Conservation (phyloP, 257 asterid species). For the Gentiana macrophylla region DNA sequence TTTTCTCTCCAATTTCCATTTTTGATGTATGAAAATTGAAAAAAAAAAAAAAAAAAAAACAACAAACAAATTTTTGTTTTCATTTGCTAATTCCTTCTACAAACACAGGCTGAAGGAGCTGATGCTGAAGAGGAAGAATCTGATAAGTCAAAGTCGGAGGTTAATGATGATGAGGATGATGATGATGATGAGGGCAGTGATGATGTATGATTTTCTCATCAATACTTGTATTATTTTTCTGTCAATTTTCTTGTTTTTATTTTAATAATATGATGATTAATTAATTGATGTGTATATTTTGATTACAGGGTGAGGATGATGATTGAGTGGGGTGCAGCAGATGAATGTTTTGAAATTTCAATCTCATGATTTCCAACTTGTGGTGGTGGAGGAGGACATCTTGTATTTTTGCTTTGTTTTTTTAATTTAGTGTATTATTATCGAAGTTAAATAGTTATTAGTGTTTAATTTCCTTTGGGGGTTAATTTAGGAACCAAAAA, state of each 20-base stretch:
- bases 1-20: too few species aligned
- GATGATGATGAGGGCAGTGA: conserved; percentile 24
- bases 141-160: conserved; percentile 27
- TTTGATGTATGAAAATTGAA: too few species aligned
- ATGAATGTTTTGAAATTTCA: too few species aligned
- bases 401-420: too few species aligned
- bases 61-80: neutral
- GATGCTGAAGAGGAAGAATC: conserved; percentile 22
- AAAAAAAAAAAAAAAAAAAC: too few species aligned
- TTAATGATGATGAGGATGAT: conserved; percentile 22
- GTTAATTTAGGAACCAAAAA: too few species aligned
- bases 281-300: too few species aligned
- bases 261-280: neutral
- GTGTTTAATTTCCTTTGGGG: too few species aligned
- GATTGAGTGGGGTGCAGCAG: neutral
- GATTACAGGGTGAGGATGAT: conserved; percentile 12
- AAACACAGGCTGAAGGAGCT: conserved; percentile 12
- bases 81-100: neutral
- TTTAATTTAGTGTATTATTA: too few species aligned
- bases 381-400: too few species aligned
- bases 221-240: neutral
- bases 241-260: neutral
- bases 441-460: too few species aligned
- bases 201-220: conserved; percentile 7
- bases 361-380: too few species aligned